Evolutionary conservation across 208 protist species (phyloP), one percentile per base, ranked within the genome.

Genomic region (Acanthamoeba healyi): DNA sequence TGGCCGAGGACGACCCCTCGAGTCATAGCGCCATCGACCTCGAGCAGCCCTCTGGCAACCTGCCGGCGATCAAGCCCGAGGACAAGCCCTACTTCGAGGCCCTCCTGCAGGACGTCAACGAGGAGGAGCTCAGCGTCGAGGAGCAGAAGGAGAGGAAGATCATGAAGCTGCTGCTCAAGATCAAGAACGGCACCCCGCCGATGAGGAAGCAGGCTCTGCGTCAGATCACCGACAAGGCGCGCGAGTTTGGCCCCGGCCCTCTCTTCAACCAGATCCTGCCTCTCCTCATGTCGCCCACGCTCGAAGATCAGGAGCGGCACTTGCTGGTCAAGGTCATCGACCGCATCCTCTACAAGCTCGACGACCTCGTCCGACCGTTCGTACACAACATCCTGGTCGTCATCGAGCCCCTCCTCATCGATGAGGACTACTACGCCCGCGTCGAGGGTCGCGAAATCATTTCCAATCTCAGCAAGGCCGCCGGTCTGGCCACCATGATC

Each of bases 401-500:
- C 61, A 99, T 99, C 96, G 98, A 99, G 96, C 99, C 99, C 40
- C 96, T 99, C 63, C 98, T 99, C 29, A 99, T 99, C 36, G 98
- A 99, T 70, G 97, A 99, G 95, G 99, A 99, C 96, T 98, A 98
- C 91, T 99, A 99, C 95, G 98, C 99, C 0, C 98, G 99, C 70
- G 98, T 99, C 38, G 99, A 99, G 96, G 99, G 99, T 12, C 97
- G 99, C 65, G 99, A 99, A 95, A 99, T 99, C 79, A 99, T 99
- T 46, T 98, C 98, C 44, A 99, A 99, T 96, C 96, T 99, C 22
- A 98, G 98, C 36, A 99, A 99, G 95, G 99, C 99, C 10, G 99
- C 99, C 15, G 99, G 99, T 65, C 98, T 99, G 54, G 97, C 99
- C 19, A 98, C 97, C 19, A 99, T 99, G 96, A 99, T 99, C 86